Percentiles rank a stretch among this genome's conserved stretches.
Conservation (phyloP, 352 stramenopile species). For the Pythium monospermum region DNA sequence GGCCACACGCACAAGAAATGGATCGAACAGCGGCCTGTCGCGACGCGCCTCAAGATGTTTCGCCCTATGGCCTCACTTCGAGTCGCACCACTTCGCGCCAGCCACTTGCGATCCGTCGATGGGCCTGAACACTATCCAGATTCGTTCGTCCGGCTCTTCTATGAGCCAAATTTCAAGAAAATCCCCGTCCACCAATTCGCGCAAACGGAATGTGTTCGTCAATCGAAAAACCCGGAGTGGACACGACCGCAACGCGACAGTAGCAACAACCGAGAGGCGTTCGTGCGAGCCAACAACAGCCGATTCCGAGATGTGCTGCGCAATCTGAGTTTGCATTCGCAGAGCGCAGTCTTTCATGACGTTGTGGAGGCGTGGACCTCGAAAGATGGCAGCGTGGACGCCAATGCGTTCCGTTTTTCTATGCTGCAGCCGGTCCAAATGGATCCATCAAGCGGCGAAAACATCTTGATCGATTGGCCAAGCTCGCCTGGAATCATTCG, state of each 20-base stretch:
- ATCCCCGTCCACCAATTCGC: slow-evolving; percentile 29
- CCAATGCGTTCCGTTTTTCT: slow-evolving; percentile 29
- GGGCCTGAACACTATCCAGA: slow-evolving; percentile 7
- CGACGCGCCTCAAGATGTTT: slow-evolving; percentile 21
- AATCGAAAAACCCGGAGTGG: slow-evolving; percentile 20
- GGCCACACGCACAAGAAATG: slow-evolving; percentile 26
- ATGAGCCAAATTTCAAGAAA: slow-evolving; percentile 37
- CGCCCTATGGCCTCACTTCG: slow-evolving; percentile 29
- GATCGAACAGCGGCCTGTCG: slow-evolving; percentile 18
- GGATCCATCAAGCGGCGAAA: slow-evolving; percentile 7
- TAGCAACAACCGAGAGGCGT: slow-evolving; percentile 14
- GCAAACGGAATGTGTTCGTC: slow-evolving; percentile 22
- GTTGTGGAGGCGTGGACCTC: slow-evolving; percentile 27
- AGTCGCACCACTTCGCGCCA: slow-evolving; percentile 21
- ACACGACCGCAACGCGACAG: slow-evolving; percentile 9
- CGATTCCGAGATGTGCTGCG: slow-evolving; percentile 19
- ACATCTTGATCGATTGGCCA: slow-evolving; percentile 23
- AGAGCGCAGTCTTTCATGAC: slow-evolving; percentile 26
- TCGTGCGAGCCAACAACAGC: slow-evolving; percentile 22
- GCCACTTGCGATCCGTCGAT: slow-evolving; percentile 3
- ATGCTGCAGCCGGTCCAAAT: slow-evolving; percentile 25
- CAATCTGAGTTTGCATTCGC: slow-evolving; percentile 20
- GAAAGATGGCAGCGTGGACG: slow-evolving; percentile 18
- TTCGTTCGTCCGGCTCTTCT: slow-evolving; percentile 28
- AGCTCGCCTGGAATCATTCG: slow-evolving; percentile 22